phyloP scores from a whole-genome alignment of 495 filamentous ascomycete genomes.

The Bryoglossum gracile region DNA sequence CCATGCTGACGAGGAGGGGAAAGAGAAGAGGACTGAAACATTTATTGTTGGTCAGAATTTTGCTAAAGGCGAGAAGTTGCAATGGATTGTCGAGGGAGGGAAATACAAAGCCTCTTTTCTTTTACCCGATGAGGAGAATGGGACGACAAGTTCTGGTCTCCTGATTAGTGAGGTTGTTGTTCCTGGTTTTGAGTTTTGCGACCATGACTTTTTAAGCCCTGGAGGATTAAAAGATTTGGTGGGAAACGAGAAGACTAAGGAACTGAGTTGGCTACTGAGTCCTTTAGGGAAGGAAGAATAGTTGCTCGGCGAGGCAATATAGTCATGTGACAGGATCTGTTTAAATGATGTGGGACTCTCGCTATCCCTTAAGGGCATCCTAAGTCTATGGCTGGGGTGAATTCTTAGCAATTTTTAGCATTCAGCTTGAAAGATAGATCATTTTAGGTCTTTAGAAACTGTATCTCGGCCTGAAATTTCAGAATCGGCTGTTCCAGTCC shows the following conservation, averaged over 20 bases:
- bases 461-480: too few species aligned
- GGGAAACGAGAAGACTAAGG: conserved; percentile 35
- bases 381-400: too few species aligned
- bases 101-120: conserved; percentile 57
- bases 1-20: conserved; percentile 39
- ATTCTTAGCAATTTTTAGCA: too few species aligned
- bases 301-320: neutral
- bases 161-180: conserved; percentile 63
- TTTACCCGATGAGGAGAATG: conserved; percentile 38
- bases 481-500: too few species aligned
- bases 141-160: conserved; percentile 35
- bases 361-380: too few species aligned
- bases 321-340: neutral
- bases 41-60: conserved; percentile 55
- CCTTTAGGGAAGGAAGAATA: conserved; percentile 17
- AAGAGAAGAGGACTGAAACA: conserved; percentile 44
- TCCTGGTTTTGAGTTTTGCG: conserved; percentile 57
- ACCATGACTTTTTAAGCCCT: conserved; percentile 52
- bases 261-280: conserved; percentile 45
- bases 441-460: too few species aligned
- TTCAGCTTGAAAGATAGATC: too few species aligned
- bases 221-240: conserved; percentile 41
- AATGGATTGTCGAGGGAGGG: conserved; percentile 64
- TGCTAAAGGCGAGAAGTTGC: conserved; percentile 47
- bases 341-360: too few species aligned